Percentiles rank a stretch among this genome's conserved stretches.
phyloP scores from a whole-genome alignment of 768 basidiomycete genomes.

The Fomitopsis serialis region DNA sequence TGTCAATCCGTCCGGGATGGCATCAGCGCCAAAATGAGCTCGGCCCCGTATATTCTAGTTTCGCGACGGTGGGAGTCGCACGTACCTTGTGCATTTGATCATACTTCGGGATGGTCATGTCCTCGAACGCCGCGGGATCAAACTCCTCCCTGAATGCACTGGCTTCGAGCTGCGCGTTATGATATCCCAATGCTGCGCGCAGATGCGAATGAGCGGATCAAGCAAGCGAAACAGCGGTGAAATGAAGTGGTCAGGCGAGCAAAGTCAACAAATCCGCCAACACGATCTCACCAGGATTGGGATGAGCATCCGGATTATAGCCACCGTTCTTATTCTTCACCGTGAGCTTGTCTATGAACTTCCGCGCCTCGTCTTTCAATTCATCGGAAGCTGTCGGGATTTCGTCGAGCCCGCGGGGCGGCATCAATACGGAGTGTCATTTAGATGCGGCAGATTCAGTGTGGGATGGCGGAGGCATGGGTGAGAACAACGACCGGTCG shows the following conservation, averaged over 20 bases:
- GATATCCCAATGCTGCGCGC: conserved; percentile 68
- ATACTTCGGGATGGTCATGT: conserved; percentile 74
- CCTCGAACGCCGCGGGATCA: conserved; percentile 71
- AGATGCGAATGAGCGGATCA: background rate
- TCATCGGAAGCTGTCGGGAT: conserved; percentile 54
- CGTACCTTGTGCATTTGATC: conserved; percentile 76
- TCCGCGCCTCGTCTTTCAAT: conserved; percentile 58
- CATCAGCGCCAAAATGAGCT: background rate
- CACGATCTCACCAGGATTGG: conserved; percentile 75
- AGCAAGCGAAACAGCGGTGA: background rate
- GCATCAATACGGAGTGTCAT: background rate
- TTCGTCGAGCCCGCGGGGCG: background rate
- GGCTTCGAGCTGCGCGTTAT: conserved; percentile 88
- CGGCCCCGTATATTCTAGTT: background rate
- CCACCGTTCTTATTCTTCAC: conserved; percentile 73
- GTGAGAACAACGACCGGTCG: background rate
- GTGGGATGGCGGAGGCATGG: background rate
- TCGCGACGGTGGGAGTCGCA: background rate
- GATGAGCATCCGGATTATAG: conserved; percentile 87
- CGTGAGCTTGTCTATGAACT: conserved; percentile 74
- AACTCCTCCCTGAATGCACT: conserved; percentile 90
- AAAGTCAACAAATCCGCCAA: background rate
- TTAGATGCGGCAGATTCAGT: background rate
- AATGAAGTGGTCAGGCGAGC: background rate
- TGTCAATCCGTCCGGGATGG: conserved; percentile 21